Evolutionary conservation across 2,329 filamentous ascomycete species (phyloP).

Genomic region (Colletotrichum sp.): DNA sequence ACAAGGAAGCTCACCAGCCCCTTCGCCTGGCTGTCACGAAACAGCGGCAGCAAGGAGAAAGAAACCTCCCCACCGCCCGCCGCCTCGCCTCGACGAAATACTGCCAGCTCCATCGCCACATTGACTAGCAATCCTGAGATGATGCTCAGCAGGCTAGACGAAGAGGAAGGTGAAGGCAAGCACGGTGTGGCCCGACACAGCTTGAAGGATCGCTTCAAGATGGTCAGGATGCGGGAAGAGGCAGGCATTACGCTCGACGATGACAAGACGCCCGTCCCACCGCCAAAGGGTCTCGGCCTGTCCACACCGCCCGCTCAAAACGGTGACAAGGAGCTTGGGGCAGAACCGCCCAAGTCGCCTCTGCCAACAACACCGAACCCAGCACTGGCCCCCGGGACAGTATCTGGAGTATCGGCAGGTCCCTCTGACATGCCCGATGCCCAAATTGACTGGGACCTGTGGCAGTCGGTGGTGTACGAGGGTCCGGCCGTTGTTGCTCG

Average conservation of each 20-base stretch:
- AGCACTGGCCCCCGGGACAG: constrained; percentile 82
- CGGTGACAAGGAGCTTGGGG: constrained; percentile 19
- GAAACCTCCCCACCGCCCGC: constrained; percentile 57
- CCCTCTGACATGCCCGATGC: constrained; percentile 73
- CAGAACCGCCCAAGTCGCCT: constrained; percentile 33
- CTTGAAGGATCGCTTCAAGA: constrained; percentile 79
- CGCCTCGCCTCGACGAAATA: constrained; percentile 67
- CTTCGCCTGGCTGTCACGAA: constrained; percentile 85
- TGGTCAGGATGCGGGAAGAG: constrained; percentile 78
- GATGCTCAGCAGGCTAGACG: constrained; percentile 78
- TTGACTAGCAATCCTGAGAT: constrained; percentile 82
- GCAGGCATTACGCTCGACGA: constrained; percentile 62
- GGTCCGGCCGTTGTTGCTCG: constrained; percentile 87
- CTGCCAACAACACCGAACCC: constrained; percentile 71
- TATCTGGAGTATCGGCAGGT: constrained; percentile 78
- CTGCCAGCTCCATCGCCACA: constrained; percentile 80
- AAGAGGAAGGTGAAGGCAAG: constrained; percentile 63
- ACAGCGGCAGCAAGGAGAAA: constrained; percentile 63
- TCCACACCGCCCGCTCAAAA: constrained; percentile 27
- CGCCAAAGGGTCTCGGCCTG: constrained; percentile 24
- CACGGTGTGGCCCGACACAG: constrained; percentile 62
- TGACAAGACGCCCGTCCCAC: constrained; percentile 41
- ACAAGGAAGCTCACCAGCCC: constrained; percentile 82
- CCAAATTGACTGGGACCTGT: constrained; percentile 97
- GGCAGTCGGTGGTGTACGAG: constrained; percentile 95